Conservation (phyloP, 768 basidiomycete genomes). For the Tylopilus intermedius region DNA sequence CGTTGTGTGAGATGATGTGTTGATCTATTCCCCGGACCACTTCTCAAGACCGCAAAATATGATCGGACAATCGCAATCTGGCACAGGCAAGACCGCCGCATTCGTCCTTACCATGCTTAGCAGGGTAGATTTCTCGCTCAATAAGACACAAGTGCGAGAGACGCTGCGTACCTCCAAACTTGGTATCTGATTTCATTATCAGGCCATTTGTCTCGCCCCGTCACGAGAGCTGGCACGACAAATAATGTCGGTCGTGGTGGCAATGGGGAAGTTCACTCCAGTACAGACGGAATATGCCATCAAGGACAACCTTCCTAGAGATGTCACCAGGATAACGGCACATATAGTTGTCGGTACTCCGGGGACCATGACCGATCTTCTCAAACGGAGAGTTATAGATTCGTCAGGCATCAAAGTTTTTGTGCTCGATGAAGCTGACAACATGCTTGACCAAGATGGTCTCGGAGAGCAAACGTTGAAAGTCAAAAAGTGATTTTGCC, state of each 20-base stretch:
- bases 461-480: constrained; percentile 89
- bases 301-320: constrained; percentile 73
- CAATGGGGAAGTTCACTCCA: constrained; percentile 92
- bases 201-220: constrained; percentile 97
- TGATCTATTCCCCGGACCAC: constrained; percentile 4
- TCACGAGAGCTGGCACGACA: constrained; percentile 96
- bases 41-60: constrained; percentile 83
- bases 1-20: neutral
- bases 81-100: constrained; percentile 98
- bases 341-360: constrained; percentile 96
- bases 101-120: constrained; percentile 97
- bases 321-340: constrained; percentile 65
- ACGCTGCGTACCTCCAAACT: neutral
- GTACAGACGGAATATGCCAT: constrained; percentile 96
- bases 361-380: constrained; percentile 88
- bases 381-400: constrained; percentile 75
- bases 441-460: constrained; percentile 95
- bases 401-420: constrained; percentile 80
- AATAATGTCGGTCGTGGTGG: constrained; percentile 90
- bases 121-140: constrained; percentile 77
- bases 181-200: constrained; percentile 7
- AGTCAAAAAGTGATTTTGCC: constrained; percentile 77
- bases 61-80: constrained; percentile 99
- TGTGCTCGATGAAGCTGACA: constrained; percentile 97
- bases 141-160: constrained; percentile 72